Evolutionary conservation across 768 basidiomycete genomes (phyloP).

Genomic region (Trametes villosa): DNA sequence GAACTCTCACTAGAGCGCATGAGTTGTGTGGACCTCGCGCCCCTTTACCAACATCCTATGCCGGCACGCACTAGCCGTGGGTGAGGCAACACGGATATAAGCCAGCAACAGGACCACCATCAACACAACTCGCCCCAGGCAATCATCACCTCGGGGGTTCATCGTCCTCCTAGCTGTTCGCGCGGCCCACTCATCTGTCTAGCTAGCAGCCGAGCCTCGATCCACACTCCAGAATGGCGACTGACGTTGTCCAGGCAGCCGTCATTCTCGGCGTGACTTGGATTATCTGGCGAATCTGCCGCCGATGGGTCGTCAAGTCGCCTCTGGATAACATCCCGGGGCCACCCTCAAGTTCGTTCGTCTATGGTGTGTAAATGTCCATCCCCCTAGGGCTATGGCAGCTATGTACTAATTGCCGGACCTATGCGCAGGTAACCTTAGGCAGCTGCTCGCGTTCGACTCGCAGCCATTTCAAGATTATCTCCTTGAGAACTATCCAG

Average conservation of each 20-base stretch:
- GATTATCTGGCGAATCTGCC: conserved; percentile 5
- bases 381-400: not conserved
- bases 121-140: too few species aligned
- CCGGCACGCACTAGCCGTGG: too few species aligned
- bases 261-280: not conserved
- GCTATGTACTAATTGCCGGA: not conserved
- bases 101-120: too few species aligned
- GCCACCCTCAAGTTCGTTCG: conserved; percentile 15
- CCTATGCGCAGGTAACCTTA: conserved; percentile 16
- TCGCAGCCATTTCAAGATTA: conserved; percentile 15
- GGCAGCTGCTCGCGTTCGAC: conserved; percentile 5
- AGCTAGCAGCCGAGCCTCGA: too few species aligned
- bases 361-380: conserved; percentile 14
- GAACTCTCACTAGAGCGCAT: too few species aligned
- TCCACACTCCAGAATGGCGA: not conserved
- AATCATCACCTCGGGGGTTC: too few species aligned
- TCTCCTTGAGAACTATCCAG: conserved; percentile 40
- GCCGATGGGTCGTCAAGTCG: conserved; percentile 4
- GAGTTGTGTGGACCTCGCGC: too few species aligned
- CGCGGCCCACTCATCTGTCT: too few species aligned
- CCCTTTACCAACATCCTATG: too few species aligned
- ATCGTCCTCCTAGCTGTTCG: too few species aligned
- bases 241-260: not conserved
- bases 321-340: conserved; percentile 27
- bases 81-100: too few species aligned